Evolutionary conservation across 2,329 filamentous ascomycete species (phyloP).

Genomic region (Aureobasidium namibiae): DNA sequence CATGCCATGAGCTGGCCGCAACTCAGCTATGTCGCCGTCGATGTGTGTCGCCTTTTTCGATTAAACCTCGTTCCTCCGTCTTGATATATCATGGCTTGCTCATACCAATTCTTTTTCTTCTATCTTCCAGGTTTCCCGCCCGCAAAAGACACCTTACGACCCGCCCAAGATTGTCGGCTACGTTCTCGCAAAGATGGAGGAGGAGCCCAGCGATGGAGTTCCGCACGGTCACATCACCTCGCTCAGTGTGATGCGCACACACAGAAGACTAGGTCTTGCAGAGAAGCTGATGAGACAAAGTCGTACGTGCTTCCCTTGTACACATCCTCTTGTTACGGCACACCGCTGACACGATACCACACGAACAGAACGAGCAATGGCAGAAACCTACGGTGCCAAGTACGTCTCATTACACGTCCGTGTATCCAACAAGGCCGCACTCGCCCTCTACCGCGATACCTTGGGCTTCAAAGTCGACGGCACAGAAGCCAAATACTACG

Average conservation of each 20-base stretch:
- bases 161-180: conserved; percentile 98
- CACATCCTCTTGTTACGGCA: too few species aligned
- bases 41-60: conserved; percentile 38
- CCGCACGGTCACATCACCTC: conserved; percentile 95
- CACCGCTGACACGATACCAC: too few species aligned
- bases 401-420: conserved; percentile 97
- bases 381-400: conserved; percentile 80
- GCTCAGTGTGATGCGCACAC: conserved; percentile 91
- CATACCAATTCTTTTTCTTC: background rate
- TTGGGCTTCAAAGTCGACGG: conserved; percentile 83
- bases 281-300: conserved; percentile 97
- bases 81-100: background rate
- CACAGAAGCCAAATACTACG: conserved; percentile 85
- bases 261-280: conserved; percentile 80
- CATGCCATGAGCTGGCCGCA: conserved; percentile 97
- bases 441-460: conserved; percentile 87
- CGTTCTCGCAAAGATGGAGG: conserved; percentile 99
- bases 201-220: conserved; percentile 84
- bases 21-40: conserved; percentile 91
- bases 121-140: conserved; percentile 54
- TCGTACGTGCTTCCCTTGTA: conserved; percentile 50
- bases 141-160: conserved; percentile 69
- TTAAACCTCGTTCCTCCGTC: background rate
- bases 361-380: conserved; percentile 78
- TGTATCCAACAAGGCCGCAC: conserved; percentile 82